Base-by-base conservation (phyloP, 202 grass and related monocot genomes). In the Panicum virgatum region DNA sequence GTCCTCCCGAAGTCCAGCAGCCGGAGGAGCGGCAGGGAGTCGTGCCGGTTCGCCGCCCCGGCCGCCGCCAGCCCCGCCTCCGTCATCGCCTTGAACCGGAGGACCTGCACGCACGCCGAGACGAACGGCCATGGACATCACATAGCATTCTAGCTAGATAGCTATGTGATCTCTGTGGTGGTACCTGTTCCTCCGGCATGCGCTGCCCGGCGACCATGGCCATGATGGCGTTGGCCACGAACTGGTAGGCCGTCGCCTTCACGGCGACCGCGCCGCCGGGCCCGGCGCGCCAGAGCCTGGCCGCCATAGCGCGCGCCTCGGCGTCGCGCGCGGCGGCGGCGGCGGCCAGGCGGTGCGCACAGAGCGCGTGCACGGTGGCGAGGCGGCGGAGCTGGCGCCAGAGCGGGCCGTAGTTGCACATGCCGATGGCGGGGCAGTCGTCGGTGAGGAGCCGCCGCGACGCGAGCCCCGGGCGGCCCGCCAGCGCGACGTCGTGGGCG, bases 311-410 rank as follows among this genome's bases (percentile, higher is more conserved):
- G 67, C 85, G 69, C 75, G 74, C 73, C 69, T 67, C 81, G 18
- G 10, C 34, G 11, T 85, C 83, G 11, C 88, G 83, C 10, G 39
- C 38, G 9, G 45, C 3, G 44, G 64, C 20, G 20, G 83, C 66
- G 38, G 59, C 56, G 20, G 32, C 74, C 3, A 96, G 62, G 44
- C 82, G 71, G 48, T 73, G 71, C 4, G 54, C 16, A 60, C 74
- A 84, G 52, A 93, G 53, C 26, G 83, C 79, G 37, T 94, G 87
- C 20, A 87, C 44, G 36, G 77, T 82, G 26, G 77, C 59, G 61
- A 92, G 60, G 10, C 89, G 81, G 42, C 88, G 90, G 61, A 97
- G 81, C 27, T 76, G 79, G 47, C 88, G 81, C 93, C 88, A 93
- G 42, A 79, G 72, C 14, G 77, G 29, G 26, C 88, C 78, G 72